Conservation (phyloP, 495 filamentous ascomycete genomes). For the Penicillium goetzii region DNA sequence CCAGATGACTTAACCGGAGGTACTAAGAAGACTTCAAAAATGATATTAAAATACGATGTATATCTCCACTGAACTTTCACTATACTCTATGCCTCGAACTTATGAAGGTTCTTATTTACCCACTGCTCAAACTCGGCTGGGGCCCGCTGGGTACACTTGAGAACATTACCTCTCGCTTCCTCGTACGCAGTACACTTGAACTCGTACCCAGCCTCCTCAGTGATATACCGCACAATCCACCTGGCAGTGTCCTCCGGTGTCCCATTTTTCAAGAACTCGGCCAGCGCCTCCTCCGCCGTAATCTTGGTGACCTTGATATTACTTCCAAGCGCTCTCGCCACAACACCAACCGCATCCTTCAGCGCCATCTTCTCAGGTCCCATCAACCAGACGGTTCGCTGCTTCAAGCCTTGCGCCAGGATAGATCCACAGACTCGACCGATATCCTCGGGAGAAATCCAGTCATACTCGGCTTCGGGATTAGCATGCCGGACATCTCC, state of each 20-base stretch:
- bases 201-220: neutral
- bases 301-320: slow-evolving; percentile 1
- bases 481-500: slow-evolving; percentile 8
- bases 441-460: slow-evolving; percentile 13
- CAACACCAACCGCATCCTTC: neutral
- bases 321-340: neutral
- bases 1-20: too few species aligned
- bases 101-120: neutral
- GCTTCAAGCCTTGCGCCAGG: neutral
- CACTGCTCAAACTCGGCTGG: neutral
- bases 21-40: too few species aligned
- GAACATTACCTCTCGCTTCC: neutral
- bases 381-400: neutral
- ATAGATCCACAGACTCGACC: slow-evolving; percentile 6
- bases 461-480: slow-evolving; percentile 13
- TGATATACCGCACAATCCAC: neutral
- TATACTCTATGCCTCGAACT: neutral
- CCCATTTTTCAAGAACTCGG: neutral
- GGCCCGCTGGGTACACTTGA: neutral
- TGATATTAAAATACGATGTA: too few species aligned
- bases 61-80: neutral
- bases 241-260: neutral
- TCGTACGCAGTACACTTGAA: neutral
- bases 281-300: neutral
- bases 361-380: neutral